Evolutionary conservation across 345 rosid species (phyloP).

Genomic region (Citrus sinensis): DVS_A1.0 CM039166.1:17282001-17282500

Average conservation of each 20-base stretch:
- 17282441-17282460: background rate
- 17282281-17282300: constrained; percentile 1
- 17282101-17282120: background rate
- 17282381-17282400: constrained; percentile 80
- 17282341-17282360: constrained; percentile 84
- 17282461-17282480: background rate
- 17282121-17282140: background rate
- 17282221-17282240: background rate
- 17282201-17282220: background rate
- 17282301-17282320: background rate
- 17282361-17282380: constrained; percentile 75
- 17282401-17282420: constrained; percentile 90
- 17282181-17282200: background rate
- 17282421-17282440: constrained; percentile 32
- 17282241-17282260: background rate
- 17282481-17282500: no score
- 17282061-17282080: background rate
- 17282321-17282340: constrained; percentile 33
- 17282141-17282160: background rate
- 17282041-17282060: background rate
- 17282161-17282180: background rate
- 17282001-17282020: background rate
- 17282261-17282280: background rate
- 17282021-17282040: background rate
- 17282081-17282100: background rate